These are phyloP conservation scores for Moringa oleifera DNA, from an alignment of 345 rosid genomes.

Conservation along the genomic window DNA sequence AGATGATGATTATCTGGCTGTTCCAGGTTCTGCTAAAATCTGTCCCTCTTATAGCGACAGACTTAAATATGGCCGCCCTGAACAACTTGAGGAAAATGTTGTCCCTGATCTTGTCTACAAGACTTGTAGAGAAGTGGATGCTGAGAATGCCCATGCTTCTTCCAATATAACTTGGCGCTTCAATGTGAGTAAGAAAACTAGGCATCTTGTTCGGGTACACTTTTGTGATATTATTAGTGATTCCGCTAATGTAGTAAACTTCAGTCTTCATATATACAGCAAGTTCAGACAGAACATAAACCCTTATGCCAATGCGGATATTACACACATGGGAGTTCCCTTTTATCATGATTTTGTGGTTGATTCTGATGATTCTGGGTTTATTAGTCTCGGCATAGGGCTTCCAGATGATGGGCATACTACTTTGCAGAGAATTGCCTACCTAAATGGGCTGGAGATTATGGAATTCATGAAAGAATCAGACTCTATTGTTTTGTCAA, in stretches of 20 bases:
- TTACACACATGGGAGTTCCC: slow-evolving; percentile 8
- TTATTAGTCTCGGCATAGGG: no score
- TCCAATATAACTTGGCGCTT: slow-evolving; percentile 44
- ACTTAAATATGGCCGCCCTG: no score
- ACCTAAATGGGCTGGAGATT: no score
- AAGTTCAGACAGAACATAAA: slow-evolving; percentile 14
- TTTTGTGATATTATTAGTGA: slow-evolving; percentile 42
- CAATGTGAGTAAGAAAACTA: slow-evolving; percentile 29
- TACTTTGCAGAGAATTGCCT: no score
- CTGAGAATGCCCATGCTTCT: not conserved
- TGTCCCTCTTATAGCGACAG: no score
- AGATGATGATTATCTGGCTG: no score
- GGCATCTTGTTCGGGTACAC: slow-evolving; percentile 44
- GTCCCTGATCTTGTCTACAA: slow-evolving; percentile 36
- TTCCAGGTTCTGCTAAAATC: no score
- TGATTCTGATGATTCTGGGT: not conserved
- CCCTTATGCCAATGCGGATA: not conserved
- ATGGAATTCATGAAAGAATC: no score
- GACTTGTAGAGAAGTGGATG: slow-evolving; percentile 32
- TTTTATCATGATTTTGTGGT: slow-evolving; percentile 39
- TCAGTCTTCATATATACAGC: slow-evolving; percentile 36
- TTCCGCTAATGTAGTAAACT: not conserved
- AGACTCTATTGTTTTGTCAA: no score
- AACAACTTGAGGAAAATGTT: no score
- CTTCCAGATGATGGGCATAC: no score